Percentiles rank a stretch among this genome's conserved stretches.
These are phyloP conservation scores for Lactarius indigo DNA, from an alignment of 768 basidiomycete species.

Conservation along the genomic window DNA sequence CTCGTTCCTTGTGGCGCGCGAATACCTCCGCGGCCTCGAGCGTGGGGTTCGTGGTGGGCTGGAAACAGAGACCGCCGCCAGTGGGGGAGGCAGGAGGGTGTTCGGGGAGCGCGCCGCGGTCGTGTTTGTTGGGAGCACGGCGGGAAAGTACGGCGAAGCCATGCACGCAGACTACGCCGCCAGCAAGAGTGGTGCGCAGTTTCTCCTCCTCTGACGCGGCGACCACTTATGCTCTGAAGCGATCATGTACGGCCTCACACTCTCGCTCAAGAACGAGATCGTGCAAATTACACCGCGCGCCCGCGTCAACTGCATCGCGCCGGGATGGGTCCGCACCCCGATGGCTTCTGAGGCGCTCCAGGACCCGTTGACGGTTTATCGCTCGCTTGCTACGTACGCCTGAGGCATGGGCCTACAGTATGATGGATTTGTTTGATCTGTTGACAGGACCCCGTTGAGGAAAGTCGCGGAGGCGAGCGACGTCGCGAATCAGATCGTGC, in stretches of 20 bases:
- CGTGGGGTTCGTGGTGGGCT: neutral
- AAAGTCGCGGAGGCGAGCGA: constrained; percentile 62
- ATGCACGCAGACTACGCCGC: constrained; percentile 65
- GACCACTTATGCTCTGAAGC: constrained; percentile 34
- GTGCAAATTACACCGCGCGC: constrained; percentile 69
- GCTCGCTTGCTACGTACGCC: constrained; percentile 64
- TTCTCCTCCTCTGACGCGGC: neutral
- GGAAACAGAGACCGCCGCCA: constrained; percentile 26
- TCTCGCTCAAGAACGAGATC: constrained; percentile 76
- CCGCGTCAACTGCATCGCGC: constrained; percentile 66
- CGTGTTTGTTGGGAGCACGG: constrained; percentile 64
- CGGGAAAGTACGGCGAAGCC: constrained; percentile 71
- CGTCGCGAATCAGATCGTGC: constrained; percentile 59
- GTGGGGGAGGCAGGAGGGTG: constrained; percentile 3
- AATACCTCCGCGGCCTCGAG: constrained; percentile 50
- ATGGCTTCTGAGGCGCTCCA: constrained; percentile 58
- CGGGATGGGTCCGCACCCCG: constrained; percentile 57
- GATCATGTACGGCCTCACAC: constrained; percentile 68
- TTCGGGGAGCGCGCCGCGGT: constrained; percentile 49
- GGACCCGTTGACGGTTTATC: constrained; percentile 51
- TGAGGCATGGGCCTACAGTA: neutral
- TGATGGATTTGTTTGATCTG: neutral
- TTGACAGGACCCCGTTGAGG: constrained; percentile 59
- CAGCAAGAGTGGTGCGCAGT: constrained; percentile 57
- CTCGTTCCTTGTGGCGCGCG: constrained; percentile 62